Evolutionary conservation across 805 yeast species (phyloP).

Genomic region (Lipomyces japonicus): DNA sequence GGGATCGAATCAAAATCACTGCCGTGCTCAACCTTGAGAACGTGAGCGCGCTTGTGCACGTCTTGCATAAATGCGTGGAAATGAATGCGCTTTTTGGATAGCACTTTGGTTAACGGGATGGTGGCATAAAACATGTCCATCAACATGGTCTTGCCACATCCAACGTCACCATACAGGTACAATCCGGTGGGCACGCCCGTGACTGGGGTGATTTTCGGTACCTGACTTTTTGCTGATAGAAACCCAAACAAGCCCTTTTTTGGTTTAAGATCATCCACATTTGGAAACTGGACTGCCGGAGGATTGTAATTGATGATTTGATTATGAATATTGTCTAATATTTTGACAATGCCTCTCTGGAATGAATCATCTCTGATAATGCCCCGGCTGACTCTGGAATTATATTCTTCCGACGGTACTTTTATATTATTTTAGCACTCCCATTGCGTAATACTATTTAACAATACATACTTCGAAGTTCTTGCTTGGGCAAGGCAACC

Average conservation of each 20-base stretch:
- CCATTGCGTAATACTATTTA: too few species aligned
- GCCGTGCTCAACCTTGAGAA: slow-evolving; percentile 62
- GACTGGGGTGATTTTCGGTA: slow-evolving; percentile 17
- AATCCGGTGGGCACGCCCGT: slow-evolving; percentile 63
- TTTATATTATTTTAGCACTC: too few species aligned
- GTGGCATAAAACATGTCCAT: slow-evolving; percentile 93
- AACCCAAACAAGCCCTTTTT: slow-evolving; percentile 40
- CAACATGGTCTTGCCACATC: slow-evolving; percentile 97
- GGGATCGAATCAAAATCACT: slow-evolving; percentile 80
- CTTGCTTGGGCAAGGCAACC: too few species aligned
- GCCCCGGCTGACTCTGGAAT: slow-evolving; percentile 32
- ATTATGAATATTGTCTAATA: slow-evolving; percentile 57
- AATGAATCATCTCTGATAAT: slow-evolving; percentile 61
- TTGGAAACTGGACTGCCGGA: slow-evolving; percentile 54
- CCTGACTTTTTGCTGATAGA: slow-evolving; percentile 13
- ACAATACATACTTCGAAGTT: too few species aligned
- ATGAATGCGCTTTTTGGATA: slow-evolving; percentile 78
- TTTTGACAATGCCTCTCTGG: slow-evolving; percentile 69
- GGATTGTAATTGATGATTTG: slow-evolving; percentile 57
- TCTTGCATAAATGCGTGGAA: slow-evolving; percentile 97
- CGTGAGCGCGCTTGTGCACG: slow-evolving; percentile 82
- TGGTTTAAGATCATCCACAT: slow-evolving; percentile 50
- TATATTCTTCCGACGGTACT: slow-evolving; percentile 23
- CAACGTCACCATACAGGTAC: slow-evolving; percentile 94
- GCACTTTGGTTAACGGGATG: slow-evolving; percentile 61